Conservation (phyloP, 176 grass and related monocot genomes). For the Elymus sibiricus region DNA sequence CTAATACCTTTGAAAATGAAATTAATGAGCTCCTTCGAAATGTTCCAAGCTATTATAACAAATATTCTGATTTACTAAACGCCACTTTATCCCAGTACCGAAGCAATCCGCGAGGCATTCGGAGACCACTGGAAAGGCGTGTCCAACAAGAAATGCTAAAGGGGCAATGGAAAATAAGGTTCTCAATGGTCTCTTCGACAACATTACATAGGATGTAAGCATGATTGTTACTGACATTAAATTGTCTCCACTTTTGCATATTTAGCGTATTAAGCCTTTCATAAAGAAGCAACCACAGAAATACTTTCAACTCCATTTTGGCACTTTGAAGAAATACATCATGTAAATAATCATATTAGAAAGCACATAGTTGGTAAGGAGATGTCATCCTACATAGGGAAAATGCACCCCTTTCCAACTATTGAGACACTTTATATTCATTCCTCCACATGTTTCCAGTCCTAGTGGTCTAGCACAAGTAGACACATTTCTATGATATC, state of each 20-base stretch:
- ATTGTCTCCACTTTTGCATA: neutral
- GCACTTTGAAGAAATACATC: neutral
- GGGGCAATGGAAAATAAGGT: neutral
- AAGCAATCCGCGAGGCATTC: neutral
- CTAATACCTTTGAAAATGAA: no score
- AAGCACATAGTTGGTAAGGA: neutral
- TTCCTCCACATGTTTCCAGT: neutral
- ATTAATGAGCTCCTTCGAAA: no score
- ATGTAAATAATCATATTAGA: neutral
- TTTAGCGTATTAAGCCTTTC: neutral
- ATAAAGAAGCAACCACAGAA: neutral
- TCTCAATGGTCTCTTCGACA: neutral
- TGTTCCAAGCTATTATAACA: neutral
- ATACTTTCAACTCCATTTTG: neutral
- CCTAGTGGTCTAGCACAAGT: neutral
- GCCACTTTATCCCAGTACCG: neutral
- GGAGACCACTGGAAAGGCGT: no score
- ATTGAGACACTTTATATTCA: neutral
- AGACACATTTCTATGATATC: no score
- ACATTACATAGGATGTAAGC: neutral
- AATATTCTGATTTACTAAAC: neutral
- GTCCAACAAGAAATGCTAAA: no score
- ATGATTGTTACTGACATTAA: neutral
- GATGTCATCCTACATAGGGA: neutral
- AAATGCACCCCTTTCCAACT: neutral